Evolutionary conservation across 805 yeast species (phyloP).

Genomic region (Candida sphagnicola): DNA sequence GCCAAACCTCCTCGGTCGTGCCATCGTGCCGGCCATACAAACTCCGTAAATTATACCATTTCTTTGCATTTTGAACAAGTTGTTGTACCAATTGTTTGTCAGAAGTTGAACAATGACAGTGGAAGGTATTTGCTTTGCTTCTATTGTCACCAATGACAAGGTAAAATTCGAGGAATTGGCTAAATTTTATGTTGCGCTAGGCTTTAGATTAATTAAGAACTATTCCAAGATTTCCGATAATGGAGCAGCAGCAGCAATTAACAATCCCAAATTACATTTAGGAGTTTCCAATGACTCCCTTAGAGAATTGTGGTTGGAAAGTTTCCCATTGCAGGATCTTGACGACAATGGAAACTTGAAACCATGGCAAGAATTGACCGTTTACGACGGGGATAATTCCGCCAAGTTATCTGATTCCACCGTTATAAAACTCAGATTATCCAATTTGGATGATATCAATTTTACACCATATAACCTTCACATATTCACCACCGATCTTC

Average conservation of each 20-base stretch:
- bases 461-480: constrained; percentile 15
- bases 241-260: constrained; percentile 21
- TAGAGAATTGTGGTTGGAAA: constrained; percentile 69
- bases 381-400: constrained; percentile 36
- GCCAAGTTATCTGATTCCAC: constrained; percentile 24
- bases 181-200: constrained; percentile 56
- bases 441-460: constrained; percentile 10
- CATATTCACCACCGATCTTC: constrained; percentile 31
- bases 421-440: constrained; percentile 32
- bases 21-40: neutral
- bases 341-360: constrained; percentile 29
- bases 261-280: constrained; percentile 25
- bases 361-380: constrained; percentile 40
- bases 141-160: constrained; percentile 55
- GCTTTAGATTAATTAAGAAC: constrained; percentile 57
- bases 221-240: constrained; percentile 50
- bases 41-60: neutral
- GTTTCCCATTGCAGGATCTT: constrained; percentile 49
- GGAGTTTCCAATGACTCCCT: constrained; percentile 67
- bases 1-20: constrained; percentile 1
- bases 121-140: constrained; percentile 49
- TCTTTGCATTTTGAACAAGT: no score
- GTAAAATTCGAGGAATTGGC: constrained; percentile 44
- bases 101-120: constrained; percentile 5
- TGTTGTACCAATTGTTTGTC: no score